Percentiles rank a stretch among this genome's conserved stretches.
phyloP scores from a whole-genome alignment of 2,329 filamentous ascomycete species.

The Harringtonia aguacate region DNA sequence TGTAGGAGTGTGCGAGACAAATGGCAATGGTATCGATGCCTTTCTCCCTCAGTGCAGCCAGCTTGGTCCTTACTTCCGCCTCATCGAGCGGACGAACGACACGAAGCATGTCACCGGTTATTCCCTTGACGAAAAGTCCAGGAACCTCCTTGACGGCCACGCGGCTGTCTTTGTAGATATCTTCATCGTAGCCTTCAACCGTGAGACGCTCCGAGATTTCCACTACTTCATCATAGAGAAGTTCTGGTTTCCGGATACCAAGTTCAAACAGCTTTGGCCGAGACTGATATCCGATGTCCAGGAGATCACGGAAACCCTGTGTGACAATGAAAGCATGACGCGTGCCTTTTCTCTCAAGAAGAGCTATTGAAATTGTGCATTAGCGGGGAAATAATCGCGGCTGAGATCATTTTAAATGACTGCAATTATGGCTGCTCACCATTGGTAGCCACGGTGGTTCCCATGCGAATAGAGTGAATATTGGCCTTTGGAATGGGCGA shows the following conservation, averaged over 20 bases:
- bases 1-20: slow-evolving; percentile 41
- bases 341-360: slow-evolving; percentile 84
- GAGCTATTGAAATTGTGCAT: too few relatives aligned
- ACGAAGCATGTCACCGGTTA: slow-evolving; percentile 19
- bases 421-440: not conserved
- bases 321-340: slow-evolving; percentile 82
- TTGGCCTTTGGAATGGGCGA: slow-evolving; percentile 16
- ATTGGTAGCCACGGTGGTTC: slow-evolving; percentile 89
- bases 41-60: slow-evolving; percentile 25
- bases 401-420: not conserved
- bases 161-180: slow-evolving; percentile 21
- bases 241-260: slow-evolving; percentile 77
- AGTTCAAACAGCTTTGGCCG: slow-evolving; percentile 85
- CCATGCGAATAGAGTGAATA: slow-evolving; percentile 51
- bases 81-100: slow-evolving; percentile 17
- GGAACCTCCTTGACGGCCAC: slow-evolving; percentile 20
- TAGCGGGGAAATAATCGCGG: slow-evolving; percentile 12
- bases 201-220: slow-evolving; percentile 86
- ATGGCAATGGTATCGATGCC: slow-evolving; percentile 35
- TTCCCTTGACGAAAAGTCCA: slow-evolving; percentile 21
- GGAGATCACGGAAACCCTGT: slow-evolving; percentile 75
- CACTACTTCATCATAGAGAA: slow-evolving; percentile 71
- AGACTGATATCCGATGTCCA: slow-evolving; percentile 83
- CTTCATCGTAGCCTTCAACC: slow-evolving; percentile 57
- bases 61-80: slow-evolving; percentile 17